phyloP scores from a whole-genome alignment of 2,329 filamentous ascomycete genomes.

The Fonsecaea multimorphosa region DNA sequence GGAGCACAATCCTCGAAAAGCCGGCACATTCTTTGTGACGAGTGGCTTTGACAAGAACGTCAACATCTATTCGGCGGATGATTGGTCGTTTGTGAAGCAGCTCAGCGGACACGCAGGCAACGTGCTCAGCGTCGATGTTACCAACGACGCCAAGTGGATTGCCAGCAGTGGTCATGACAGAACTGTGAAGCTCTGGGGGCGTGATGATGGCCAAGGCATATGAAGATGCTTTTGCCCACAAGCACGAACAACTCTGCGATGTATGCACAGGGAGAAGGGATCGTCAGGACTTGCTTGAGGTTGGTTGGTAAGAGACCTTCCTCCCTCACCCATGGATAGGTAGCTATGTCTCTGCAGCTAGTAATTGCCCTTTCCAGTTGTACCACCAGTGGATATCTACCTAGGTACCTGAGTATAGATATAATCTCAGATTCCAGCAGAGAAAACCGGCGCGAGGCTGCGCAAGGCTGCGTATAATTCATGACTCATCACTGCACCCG shows the following conservation, averaged over 20 bases:
- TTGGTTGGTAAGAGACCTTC: neutral
- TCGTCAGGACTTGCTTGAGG: neutral
- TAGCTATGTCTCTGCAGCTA: neutral
- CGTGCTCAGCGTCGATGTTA: slow-evolving; percentile 88
- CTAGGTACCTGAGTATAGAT: no score
- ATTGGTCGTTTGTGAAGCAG: slow-evolving; percentile 89
- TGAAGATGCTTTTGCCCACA: neutral
- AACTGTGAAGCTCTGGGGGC: slow-evolving; percentile 94
- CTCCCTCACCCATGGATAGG: neutral
- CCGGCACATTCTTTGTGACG: slow-evolving; percentile 88
- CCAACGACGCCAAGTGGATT: slow-evolving; percentile 85
- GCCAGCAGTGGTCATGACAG: slow-evolving; percentile 92
- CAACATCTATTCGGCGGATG: slow-evolving; percentile 94
- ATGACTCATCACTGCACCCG: neutral
- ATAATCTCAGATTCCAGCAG: neutral
- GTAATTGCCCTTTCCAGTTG: neutral
- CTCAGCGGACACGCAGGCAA: slow-evolving; percentile 90
- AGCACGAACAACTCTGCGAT: neutral
- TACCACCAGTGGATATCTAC: no score
- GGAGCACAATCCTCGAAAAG: slow-evolving; percentile 68
- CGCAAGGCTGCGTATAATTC: neutral
- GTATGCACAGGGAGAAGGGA: neutral
- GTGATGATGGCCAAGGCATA: slow-evolving; percentile 71
- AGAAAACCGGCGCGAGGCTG: neutral
- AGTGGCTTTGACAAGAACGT: slow-evolving; percentile 93